Evolutionary conservation across 1,139 yeast genomes (phyloP).

Genomic region (Kodamaea alishanica): DNA sequence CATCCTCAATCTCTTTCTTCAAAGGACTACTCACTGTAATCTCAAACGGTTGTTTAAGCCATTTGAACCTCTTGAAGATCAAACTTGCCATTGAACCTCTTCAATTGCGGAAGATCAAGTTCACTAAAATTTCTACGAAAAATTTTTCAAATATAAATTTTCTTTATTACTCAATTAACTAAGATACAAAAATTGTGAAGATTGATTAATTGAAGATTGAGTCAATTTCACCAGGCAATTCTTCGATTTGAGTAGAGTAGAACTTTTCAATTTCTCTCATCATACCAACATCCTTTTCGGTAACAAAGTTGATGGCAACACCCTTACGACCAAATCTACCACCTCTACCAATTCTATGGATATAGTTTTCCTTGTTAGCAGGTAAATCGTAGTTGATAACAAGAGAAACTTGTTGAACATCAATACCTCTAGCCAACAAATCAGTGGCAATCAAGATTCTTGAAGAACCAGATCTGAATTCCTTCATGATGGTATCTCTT

Average conservation of each 20-base stretch:
- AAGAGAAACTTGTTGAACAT: slow-evolving; percentile 97
- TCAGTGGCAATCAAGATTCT: slow-evolving; percentile 96
- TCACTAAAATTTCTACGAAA: too few species aligned
- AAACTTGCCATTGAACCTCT: too few species aligned
- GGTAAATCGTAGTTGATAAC: slow-evolving; percentile 98
- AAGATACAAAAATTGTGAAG: too few species aligned
- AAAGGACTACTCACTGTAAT: slow-evolving; percentile 2
- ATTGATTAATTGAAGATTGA: slow-evolving; percentile 58
- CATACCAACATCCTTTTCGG: slow-evolving; percentile 84
- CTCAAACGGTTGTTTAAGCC: slow-evolving; percentile 23
- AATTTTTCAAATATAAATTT: background rate
- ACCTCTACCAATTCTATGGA: slow-evolving; percentile 99
- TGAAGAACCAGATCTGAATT: slow-evolving; percentile 97
- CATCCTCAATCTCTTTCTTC: too few species aligned
- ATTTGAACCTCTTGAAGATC: slow-evolving; percentile 3
- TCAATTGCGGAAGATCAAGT: too few species aligned
- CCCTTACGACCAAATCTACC: slow-evolving; percentile 99
- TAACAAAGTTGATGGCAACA: slow-evolving; percentile 97
- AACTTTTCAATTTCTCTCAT: slow-evolving; percentile 97
- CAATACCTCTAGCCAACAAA: slow-evolving; percentile 99
- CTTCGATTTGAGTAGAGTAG: slow-evolving; percentile 97
- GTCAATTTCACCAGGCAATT: slow-evolving; percentile 94
- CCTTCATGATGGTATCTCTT: slow-evolving; percentile 97
- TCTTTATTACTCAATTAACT: background rate
- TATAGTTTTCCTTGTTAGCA: slow-evolving; percentile 94